Conservation (phyloP, 257 asterid species). For the Datura wrightii region DNA sequence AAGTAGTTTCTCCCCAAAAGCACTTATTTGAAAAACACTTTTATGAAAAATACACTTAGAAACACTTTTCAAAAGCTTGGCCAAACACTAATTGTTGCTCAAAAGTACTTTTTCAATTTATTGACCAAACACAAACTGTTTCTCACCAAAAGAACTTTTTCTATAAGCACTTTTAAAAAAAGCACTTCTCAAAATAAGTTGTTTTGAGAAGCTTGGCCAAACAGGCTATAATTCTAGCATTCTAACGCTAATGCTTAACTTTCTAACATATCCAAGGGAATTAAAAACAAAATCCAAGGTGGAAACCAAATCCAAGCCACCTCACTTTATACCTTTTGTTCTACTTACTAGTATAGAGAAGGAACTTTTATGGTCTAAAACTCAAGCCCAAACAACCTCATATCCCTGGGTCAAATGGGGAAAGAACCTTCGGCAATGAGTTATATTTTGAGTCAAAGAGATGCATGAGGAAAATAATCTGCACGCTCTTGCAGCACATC, state of each 20-base stretch:
- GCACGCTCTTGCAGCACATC: constrained; percentile 2
- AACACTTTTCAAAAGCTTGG: too few relatives aligned
- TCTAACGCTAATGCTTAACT: not conserved
- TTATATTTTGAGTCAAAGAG: not conserved
- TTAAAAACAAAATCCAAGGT: not conserved
- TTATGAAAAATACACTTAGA: too few relatives aligned
- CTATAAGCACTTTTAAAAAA: too few relatives aligned
- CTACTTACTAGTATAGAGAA: not conserved
- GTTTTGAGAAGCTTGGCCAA: too few relatives aligned
- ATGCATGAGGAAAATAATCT: constrained; percentile 19
- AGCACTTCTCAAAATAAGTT: too few relatives aligned
- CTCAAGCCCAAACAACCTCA: constrained; percentile 18
- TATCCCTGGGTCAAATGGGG: constrained; percentile 4
- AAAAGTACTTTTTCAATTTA: too few relatives aligned
- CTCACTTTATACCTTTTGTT: not conserved
- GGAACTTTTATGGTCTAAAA: not conserved
- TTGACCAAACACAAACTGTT: too few relatives aligned
- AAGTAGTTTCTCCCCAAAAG: too few relatives aligned
- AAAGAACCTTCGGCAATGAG: not conserved
- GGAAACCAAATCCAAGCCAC: constrained; percentile 3
- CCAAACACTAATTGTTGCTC: too few relatives aligned
- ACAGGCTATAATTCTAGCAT: not conserved
- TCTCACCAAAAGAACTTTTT: too few relatives aligned
- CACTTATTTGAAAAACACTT: too few relatives aligned
- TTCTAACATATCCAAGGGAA: not conserved